Percentiles rank a stretch among this genome's conserved stretches.
phyloP scores from a whole-genome alignment of 1,284 basidiomycete species.

The Naganishia albida region DNA sequence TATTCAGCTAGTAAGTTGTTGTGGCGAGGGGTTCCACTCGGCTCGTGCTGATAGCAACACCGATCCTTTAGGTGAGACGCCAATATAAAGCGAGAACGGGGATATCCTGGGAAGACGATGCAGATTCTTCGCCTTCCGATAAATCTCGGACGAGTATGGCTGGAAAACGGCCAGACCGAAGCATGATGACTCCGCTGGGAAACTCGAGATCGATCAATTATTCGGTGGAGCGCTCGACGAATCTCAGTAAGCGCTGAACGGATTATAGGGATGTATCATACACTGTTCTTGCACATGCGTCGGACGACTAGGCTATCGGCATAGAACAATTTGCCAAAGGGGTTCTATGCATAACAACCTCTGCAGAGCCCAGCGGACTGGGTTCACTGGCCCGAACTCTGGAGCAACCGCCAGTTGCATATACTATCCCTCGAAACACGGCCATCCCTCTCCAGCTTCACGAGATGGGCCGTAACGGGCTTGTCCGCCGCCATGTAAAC shows the following conservation, averaged over 20 bases:
- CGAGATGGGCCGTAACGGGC: slow-evolving; percentile 23
- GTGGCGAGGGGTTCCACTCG: not conserved
- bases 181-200: slow-evolving; percentile 17
- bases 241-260: too few species aligned
- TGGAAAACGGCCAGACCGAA: slow-evolving; percentile 1
- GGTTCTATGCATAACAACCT: not conserved
- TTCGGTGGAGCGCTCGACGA: slow-evolving; percentile 7
- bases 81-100: slow-evolving; percentile 25
- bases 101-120: slow-evolving; percentile 16
- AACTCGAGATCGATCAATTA: slow-evolving; percentile 12
- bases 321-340: not conserved
- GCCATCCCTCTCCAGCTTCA: slow-evolving; percentile 24
- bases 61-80: slow-evolving; percentile 13
- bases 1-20: slow-evolving; percentile 16
- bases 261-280: too few species aligned
- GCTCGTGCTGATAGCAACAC: not conserved
- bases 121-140: not conserved
- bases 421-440: not conserved
- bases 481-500: slow-evolving; percentile 21
- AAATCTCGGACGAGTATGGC: slow-evolving; percentile 6
- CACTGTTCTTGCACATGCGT: too few species aligned
- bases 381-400: not conserved
- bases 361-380: not conserved
- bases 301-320: too few species aligned
- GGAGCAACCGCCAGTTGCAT: slow-evolving; percentile 7